Evolutionary conservation across 2,329 filamentous ascomycete genomes (phyloP).

Genomic region (Incumbomyces delicatus): DNA sequence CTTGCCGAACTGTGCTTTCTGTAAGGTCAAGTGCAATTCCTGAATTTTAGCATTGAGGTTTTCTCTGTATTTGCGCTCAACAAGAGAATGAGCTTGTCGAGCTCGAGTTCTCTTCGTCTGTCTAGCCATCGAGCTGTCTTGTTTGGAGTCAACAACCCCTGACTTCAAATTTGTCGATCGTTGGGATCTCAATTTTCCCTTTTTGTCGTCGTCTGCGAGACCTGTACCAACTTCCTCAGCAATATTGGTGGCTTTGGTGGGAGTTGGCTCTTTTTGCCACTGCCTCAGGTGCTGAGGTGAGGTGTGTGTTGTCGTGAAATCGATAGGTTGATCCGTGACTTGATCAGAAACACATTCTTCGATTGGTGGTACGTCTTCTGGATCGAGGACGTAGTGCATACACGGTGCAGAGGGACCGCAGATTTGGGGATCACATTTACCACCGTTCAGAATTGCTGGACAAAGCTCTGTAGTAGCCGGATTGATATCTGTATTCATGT

Average conservation of each 20-base stretch:
- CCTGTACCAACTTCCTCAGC: background rate
- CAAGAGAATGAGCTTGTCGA: constrained; percentile 19
- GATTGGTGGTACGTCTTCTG: constrained; percentile 14
- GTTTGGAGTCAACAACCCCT: constrained; percentile 8
- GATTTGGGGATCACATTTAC: constrained; percentile 16
- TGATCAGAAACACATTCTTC: constrained; percentile 20
- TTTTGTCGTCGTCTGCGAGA: background rate
- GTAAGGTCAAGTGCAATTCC: constrained; percentile 18
- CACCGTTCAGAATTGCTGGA: constrained; percentile 17
- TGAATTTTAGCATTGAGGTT: constrained; percentile 21
- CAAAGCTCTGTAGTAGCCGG: constrained; percentile 6
- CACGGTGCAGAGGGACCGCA: constrained; percentile 21
- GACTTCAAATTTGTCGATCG: constrained; percentile 9
- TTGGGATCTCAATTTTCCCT: constrained; percentile 2
- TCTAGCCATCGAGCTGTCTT: constrained; percentile 8
- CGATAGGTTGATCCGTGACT: background rate
- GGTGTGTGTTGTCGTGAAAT: constrained; percentile 5
- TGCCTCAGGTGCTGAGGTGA: constrained; percentile 1
- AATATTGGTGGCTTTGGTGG: background rate
- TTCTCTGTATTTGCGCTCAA: constrained; percentile 21
- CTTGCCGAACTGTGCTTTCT: constrained; percentile 17
- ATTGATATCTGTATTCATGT: too few relatives aligned
- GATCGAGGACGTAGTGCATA: constrained; percentile 17
- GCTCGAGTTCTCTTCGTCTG: constrained; percentile 15
- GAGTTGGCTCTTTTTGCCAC: background rate